Evolutionary conservation across 139 green algal species (phyloP).

Genomic region (Coelastrella sp.): DNA sequence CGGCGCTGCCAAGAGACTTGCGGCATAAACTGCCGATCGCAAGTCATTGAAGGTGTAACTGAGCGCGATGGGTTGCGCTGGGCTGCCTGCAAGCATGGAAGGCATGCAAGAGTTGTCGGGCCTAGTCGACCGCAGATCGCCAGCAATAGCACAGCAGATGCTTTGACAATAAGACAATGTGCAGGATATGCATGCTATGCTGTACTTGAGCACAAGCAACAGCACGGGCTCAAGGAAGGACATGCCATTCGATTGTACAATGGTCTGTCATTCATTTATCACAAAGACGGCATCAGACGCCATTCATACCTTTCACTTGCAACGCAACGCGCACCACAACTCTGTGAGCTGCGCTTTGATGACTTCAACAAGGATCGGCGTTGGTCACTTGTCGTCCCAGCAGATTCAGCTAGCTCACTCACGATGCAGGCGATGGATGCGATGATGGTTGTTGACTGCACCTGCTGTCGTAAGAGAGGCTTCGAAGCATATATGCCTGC

Average conservation of each 20-base stretch:
- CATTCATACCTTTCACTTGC: not conserved
- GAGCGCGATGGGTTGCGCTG: not conserved
- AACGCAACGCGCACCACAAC: not conserved
- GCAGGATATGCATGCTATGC: not conserved
- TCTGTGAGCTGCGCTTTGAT: not conserved
- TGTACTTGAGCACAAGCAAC: not conserved
- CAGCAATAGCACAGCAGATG: not conserved
- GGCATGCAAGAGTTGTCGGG: not conserved
- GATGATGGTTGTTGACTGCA: no score
- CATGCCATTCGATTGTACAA: slow-evolving; percentile 2
- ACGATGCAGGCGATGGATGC: not conserved
- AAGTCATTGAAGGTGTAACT: not conserved
- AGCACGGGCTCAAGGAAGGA: not conserved
- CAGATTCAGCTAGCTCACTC: not conserved
- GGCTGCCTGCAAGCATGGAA: not conserved
- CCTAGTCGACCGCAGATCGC: not conserved
- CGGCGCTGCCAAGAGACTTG: not conserved
- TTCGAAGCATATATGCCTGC: not conserved
- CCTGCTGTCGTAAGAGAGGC: not conserved
- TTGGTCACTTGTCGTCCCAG: not conserved
- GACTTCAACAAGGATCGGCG: not conserved
- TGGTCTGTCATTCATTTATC: not conserved
- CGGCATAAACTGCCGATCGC: not conserved
- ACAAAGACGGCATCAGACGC: not conserved
- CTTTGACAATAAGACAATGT: not conserved